phyloP scores from a whole-genome alignment of 106 monocot species.

The Dioscorea dumetorum region DNA sequence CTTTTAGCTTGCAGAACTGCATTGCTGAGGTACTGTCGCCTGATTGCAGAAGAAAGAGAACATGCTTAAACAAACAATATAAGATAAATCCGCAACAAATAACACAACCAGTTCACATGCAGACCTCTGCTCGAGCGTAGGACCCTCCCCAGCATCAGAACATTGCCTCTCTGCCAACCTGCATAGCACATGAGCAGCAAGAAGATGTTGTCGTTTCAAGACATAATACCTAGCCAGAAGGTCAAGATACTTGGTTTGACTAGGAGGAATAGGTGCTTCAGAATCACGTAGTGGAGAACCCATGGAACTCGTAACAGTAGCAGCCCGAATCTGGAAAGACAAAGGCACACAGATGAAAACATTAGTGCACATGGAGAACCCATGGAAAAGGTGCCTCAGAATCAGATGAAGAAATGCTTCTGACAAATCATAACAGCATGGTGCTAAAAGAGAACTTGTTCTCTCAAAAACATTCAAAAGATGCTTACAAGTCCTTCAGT shows the following conservation, averaged over 20 bases:
- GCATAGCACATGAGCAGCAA: conserved; percentile 74
- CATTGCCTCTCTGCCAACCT: conserved; percentile 86
- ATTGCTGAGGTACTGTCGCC: conserved; percentile 88
- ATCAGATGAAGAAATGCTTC: too few relatives aligned
- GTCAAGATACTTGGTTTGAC: conserved; percentile 66
- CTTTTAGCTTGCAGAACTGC: conserved; percentile 94
- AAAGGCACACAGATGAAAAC: neutral
- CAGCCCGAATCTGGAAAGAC: conserved; percentile 14
- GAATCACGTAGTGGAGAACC: conserved; percentile 16
- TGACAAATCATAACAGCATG: too few relatives aligned
- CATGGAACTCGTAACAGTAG: conserved; percentile 14
- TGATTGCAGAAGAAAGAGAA: conserved; percentile 24
- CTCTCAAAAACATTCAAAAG: too few relatives aligned
- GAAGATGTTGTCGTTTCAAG: conserved; percentile 69
- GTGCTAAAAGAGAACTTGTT: too few relatives aligned
- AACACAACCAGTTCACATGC: neutral
- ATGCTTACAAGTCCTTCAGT: too few relatives aligned
- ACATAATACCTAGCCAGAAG: conserved; percentile 89
- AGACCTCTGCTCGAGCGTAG: conserved; percentile 82
- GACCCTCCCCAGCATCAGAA: conserved; percentile 36
- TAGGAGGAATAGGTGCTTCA: conserved; percentile 34
- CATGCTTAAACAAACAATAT: neutral
- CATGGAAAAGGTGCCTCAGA: too few relatives aligned
- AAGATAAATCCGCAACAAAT: neutral
- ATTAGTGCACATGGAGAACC: too few relatives aligned